These are phyloP conservation scores for Globisporangium heterothallicum DNA, from an alignment of 352 stramenopile species.

Conservation along the genomic window DNA sequence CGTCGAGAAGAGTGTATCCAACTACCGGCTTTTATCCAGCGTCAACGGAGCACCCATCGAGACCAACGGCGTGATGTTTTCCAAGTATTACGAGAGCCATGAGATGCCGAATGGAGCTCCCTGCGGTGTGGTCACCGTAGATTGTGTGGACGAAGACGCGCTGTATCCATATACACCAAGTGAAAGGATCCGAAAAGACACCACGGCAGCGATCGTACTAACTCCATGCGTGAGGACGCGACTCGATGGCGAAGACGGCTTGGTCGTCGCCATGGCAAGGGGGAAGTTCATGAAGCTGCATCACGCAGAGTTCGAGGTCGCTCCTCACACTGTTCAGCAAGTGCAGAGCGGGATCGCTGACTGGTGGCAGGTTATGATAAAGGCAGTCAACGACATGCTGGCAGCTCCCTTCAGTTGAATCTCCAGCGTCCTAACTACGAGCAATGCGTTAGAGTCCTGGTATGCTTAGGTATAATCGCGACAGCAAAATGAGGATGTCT, in stretches of 20 bases:
- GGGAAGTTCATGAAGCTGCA: constrained; percentile 6
- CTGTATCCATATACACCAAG: constrained; percentile 36
- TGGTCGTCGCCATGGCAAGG: background rate
- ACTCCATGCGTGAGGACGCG: background rate
- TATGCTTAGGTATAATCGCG: no score
- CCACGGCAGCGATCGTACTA: constrained; percentile 5
- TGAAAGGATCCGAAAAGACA: constrained; percentile 23
- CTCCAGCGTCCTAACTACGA: background rate
- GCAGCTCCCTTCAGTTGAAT: background rate
- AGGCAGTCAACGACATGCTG: background rate
- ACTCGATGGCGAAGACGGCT: background rate
- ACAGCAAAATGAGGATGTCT: no score
- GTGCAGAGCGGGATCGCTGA: background rate
- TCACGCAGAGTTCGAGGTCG: background rate
- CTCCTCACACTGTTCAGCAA: background rate
- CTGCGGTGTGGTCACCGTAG: constrained; percentile 23
- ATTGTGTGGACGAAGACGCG: constrained; percentile 42
- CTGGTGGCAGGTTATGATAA: background rate
- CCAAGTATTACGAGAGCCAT: constrained; percentile 20
- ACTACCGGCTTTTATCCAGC: constrained; percentile 24
- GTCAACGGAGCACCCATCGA: constrained; percentile 24
- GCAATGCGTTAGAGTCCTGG: no score
- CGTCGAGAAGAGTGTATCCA: constrained; percentile 17
- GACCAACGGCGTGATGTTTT: constrained; percentile 31
- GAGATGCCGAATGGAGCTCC: background rate